phyloP scores from a whole-genome alignment of 2,329 filamentous ascomycete species.

The Penicillium frequentans region DNA sequence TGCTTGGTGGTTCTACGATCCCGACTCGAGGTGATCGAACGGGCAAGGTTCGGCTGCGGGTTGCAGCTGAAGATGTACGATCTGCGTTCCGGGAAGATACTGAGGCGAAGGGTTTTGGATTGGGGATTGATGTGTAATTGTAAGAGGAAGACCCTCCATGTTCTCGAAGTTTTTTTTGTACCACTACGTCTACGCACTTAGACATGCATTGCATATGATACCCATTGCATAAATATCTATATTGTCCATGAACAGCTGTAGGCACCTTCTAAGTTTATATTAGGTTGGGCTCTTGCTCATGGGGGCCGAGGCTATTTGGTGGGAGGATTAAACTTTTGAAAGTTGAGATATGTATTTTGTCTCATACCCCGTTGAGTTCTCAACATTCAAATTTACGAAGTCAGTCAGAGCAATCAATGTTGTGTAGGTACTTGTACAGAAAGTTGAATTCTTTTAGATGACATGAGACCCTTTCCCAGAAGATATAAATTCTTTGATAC shows the following conservation, averaged over 20 bases:
- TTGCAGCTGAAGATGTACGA: conserved; percentile 88
- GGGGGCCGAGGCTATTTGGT: too few relatives aligned
- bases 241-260: not conserved
- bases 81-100: conserved; percentile 85
- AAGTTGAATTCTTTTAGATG: conserved; percentile 1
- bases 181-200: not conserved
- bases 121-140: conserved; percentile 45
- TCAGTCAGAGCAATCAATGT: not conserved
- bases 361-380: not conserved
- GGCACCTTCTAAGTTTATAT: too few relatives aligned
- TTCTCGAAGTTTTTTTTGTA: not conserved
- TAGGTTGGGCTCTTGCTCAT: too few relatives aligned
- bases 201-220: conserved; percentile 15
- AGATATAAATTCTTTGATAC: conserved; percentile 6
- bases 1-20: conserved; percentile 42
- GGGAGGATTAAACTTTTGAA: too few relatives aligned
- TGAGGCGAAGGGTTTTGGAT: conserved; percentile 78
- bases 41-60: conserved; percentile 79
- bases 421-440: conserved; percentile 9
- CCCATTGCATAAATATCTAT: conserved; percentile 7
- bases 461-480: not conserved
- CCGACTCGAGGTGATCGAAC: conserved; percentile 75
- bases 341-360: not conserved
- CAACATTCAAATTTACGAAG: not conserved
- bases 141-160: conserved; percentile 12